These are phyloP conservation scores for Calonectria montana DNA, from an alignment of 2,329 filamentous ascomycete genomes.

Conservation along the genomic window DNA sequence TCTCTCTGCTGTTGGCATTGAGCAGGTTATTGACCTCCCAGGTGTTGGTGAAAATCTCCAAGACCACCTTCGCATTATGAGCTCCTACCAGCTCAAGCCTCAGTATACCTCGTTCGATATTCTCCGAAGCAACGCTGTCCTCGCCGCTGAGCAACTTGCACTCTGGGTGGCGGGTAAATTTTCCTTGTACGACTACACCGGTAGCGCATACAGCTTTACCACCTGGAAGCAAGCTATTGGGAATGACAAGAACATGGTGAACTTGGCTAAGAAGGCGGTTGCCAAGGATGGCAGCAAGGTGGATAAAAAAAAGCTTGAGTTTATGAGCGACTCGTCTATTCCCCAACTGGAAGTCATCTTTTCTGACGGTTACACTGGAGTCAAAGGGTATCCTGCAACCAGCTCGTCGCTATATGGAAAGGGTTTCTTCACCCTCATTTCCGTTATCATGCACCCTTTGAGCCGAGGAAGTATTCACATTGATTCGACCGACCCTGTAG, in stretches of 20 bases:
- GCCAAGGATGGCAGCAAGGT: conserved; percentile 44
- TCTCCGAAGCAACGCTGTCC: conserved; percentile 31
- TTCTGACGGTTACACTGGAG: conserved; percentile 45
- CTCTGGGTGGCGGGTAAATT: conserved; percentile 32
- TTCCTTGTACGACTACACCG: conserved; percentile 37
- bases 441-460: conserved; percentile 71
- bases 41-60: conserved; percentile 37
- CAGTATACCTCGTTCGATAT: conserved; percentile 28
- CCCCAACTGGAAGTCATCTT: conserved; percentile 45
- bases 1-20: conserved; percentile 16
- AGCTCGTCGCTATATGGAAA: conserved; percentile 34
- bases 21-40: conserved; percentile 18
- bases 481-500: conserved; percentile 27
- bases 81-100: conserved; percentile 46
- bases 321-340: conserved; percentile 46
- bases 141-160: conserved; percentile 31
- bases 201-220: conserved; percentile 32
- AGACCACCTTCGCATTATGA: conserved; percentile 49
- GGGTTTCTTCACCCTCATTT: conserved; percentile 59
- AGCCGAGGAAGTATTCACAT: conserved; percentile 46
- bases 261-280: conserved; percentile 38
- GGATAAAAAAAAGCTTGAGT: conserved; percentile 53
- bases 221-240: conserved; percentile 37
- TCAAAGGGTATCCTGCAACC: conserved; percentile 43
- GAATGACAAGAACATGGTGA: conserved; percentile 19